Evolutionary conservation across 257 asterid genomes (phyloP), one percentile per base, ranked within the genome.

Genomic region (Thymus mandschuricus): DNA sequence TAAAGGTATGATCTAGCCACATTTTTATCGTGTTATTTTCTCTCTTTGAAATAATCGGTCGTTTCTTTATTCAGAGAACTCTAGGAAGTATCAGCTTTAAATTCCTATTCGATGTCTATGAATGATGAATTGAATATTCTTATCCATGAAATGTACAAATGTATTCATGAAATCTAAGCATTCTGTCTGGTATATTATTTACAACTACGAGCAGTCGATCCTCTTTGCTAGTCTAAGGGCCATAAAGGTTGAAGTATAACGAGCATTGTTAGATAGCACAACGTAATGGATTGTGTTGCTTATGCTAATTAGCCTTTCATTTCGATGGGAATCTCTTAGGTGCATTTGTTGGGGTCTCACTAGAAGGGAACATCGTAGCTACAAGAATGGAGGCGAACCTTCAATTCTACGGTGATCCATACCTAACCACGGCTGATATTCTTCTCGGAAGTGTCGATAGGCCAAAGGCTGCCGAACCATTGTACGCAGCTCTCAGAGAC

Each of bases 371-470:
- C 79, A 58, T 88, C 5, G 97, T 95, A 1, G 79, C 89, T 3
- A 90, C 99, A 21, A 89, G 98, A 81, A 90, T 90, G 96, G 97
- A 92, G 64, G 77, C 96, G n/a, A 95, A 95, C 77, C 98, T 95
- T 45, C 81, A 85, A 30, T 95, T 95, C 64, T 95, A 95, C 30
- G 99, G 99, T 0, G 99, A 95, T 81, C 98, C 99, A 15, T 95
- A 95, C 68, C 89, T 95, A 69, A 88, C 98, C n/a, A 84, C 97
- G 12, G 80, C 86, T 28, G 99, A 95, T 81, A 88, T 95, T 79
- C 91, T 95, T 66, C 96, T 92, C 69, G 98, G 99, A 76, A 71
- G 78, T 1, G 92, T 95, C 58, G 98, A 95, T 50, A 83, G 95
- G 71, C 99, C 99, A 6, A 89, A 82, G 84, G 99, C 99, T 60